phyloP scores from a whole-genome alignment of 2,329 filamentous ascomycete species.

The Aspergillus aculeatus region DNA sequence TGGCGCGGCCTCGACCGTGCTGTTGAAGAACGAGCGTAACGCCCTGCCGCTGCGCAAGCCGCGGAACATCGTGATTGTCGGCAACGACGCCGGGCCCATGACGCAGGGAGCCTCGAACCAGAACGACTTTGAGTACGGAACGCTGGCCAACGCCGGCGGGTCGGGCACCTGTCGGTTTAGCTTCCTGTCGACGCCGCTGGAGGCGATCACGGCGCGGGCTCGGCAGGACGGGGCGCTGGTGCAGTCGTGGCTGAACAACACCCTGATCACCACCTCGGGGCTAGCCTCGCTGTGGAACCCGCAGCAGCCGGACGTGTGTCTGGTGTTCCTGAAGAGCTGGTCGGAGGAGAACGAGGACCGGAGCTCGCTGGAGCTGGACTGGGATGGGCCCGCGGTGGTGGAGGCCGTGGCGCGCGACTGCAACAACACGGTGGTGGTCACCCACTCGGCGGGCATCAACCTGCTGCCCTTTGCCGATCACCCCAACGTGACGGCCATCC shows the following conservation, averaged over 20 bases:
- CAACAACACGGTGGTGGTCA: slow-evolving; percentile 81
- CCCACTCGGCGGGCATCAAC: slow-evolving; percentile 73
- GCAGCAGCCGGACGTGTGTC: slow-evolving; percentile 44
- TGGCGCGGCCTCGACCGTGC: slow-evolving; percentile 72
- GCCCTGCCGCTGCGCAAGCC: slow-evolving; percentile 52
- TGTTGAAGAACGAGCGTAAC: slow-evolving; percentile 56
- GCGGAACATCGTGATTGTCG: slow-evolving; percentile 50
- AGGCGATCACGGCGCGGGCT: slow-evolving; percentile 28
- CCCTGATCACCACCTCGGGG: slow-evolving; percentile 9
- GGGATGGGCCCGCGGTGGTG: slow-evolving; percentile 78
- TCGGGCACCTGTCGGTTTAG: slow-evolving; percentile 23
- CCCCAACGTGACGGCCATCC: slow-evolving; percentile 77
- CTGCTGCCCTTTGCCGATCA: slow-evolving; percentile 64
- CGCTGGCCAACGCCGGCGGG: slow-evolving; percentile 18
- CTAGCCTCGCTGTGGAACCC: slow-evolving; percentile 24
- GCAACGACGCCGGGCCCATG: slow-evolving; percentile 48
- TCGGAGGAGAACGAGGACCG: slow-evolving; percentile 76
- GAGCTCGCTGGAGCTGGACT: slow-evolving; percentile 59
- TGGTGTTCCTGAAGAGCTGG: slow-evolving; percentile 82
- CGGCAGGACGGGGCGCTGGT: slow-evolving; percentile 24
- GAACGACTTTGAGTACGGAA: slow-evolving; percentile 17
- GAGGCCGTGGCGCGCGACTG: slow-evolving; percentile 69
- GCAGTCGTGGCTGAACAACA: slow-evolving; percentile 23
- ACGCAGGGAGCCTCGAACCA: slow-evolving; percentile 16
- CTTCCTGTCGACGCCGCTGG: slow-evolving; percentile 28